Evolutionary conservation across 345 rosid genomes (phyloP), one percentile per base, ranked within the genome.

Genomic region (Citrus hindsii): DNA sequence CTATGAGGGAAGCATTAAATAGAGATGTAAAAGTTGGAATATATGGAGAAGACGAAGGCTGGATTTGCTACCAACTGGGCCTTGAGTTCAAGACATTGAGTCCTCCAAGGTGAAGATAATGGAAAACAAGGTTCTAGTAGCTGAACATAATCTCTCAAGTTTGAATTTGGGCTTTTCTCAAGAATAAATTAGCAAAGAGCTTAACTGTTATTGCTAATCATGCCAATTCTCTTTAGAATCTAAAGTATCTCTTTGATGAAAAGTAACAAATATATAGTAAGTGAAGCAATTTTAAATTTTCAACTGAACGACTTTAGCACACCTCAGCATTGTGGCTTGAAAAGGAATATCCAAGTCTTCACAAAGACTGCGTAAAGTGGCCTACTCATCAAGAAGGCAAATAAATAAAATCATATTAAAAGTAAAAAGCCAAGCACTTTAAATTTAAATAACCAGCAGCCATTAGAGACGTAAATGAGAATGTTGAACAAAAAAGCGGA

Each of bases 301-400:
- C 64, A 35, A 37, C 62, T 38, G 62, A 42, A 56, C 37, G 42
- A 28, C 2, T 62, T 76, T 58, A n/a, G 65, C 89, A 60, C 84
- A 89, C 97, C 86, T 91, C 79, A 94, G 94, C 96, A 92, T 94
- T 68, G 89, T 67, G 14, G 86, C 78, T 74, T 92, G 91, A 84
- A 87, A 92, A 77, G 97, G 97, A 84, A 94, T 88, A 68, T 82
- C 85, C 85, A 94, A 80, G 68, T 92, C 94, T 84, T 89, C 82
- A 75, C 94, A 94, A 82, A 94, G 96, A 80, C 89, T 84, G n/a
- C 83, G 88, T 67, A 92, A 81, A 33, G 93, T 87, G 65, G 82
- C 92, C 98, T 94, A 84, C 81, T 76, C n/a, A 76, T 63, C 14
- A 35, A 75, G 12, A 67, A 76, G 58, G 59, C n/a, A 63, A 75